These are phyloP conservation scores for Novymonas esmeraldas DNA, from an alignment of 208 protist genomes.

Conservation along the genomic window DNA sequence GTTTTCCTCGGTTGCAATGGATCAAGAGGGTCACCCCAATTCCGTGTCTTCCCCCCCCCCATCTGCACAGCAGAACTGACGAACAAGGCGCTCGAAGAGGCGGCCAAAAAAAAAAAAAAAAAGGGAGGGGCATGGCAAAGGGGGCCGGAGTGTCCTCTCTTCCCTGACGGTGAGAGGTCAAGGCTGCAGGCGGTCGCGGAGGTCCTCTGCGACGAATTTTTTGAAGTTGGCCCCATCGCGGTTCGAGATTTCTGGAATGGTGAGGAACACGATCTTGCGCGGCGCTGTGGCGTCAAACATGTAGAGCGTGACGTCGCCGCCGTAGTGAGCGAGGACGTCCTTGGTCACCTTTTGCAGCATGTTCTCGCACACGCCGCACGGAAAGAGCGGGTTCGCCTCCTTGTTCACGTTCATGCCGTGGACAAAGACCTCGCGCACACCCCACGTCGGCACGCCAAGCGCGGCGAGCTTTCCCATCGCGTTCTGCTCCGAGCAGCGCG, in stretches of 20 bases:
- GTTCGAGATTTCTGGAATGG: conserved; percentile 85
- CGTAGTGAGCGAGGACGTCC: conserved; percentile 69
- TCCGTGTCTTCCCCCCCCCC: too few relatives aligned
- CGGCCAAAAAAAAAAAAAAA: conserved; percentile 7
- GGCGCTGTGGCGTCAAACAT: conserved; percentile 88
- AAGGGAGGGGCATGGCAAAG: too few relatives aligned
- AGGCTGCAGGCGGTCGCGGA: conserved; percentile 27
- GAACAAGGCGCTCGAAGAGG: too few relatives aligned
- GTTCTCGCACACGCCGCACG: conserved; percentile 91
- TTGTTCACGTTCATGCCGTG: conserved; percentile 67
- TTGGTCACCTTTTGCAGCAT: conserved; percentile 86
- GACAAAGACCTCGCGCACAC: conserved; percentile 87
- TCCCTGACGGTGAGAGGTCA: background rate
- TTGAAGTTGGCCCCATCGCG: conserved; percentile 74
- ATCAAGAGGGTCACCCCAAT: too few relatives aligned
- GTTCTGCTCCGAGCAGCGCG: conserved; percentile 91
- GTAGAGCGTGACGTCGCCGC: conserved; percentile 81
- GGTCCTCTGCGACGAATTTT: conserved; percentile 71
- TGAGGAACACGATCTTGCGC: conserved; percentile 79
- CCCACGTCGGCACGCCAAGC: conserved; percentile 73
- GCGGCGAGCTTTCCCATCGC: conserved; percentile 85
- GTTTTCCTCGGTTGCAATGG: too few relatives aligned
- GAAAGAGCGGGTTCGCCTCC: conserved; percentile 89
- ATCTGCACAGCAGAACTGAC: too few relatives aligned
- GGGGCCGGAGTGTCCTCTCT: conserved; percentile 1